phyloP scores from a whole-genome alignment of 345 rosid genomes.

The Salix viminalis region DNA sequence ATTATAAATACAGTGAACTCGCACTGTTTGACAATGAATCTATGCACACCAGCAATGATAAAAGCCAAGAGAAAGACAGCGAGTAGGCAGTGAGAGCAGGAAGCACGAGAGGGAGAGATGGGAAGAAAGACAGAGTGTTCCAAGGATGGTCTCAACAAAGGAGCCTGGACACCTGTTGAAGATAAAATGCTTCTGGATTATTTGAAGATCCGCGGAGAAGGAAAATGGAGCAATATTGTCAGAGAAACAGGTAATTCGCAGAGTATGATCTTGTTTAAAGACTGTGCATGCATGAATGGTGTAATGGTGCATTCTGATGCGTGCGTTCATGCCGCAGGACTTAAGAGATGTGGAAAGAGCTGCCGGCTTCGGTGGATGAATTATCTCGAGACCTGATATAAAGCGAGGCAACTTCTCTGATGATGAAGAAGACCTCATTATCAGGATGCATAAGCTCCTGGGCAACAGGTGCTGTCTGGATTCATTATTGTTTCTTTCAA shows the following conservation, averaged over 20 bases:
- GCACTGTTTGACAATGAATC: background rate
- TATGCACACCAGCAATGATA: background rate
- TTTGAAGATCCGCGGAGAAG: slow-evolving; percentile 27
- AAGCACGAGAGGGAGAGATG: slow-evolving; percentile 1
- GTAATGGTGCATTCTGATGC: background rate
- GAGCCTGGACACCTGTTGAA: slow-evolving; percentile 33
- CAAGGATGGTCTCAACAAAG: slow-evolving; percentile 29
- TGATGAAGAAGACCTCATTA: slow-evolving; percentile 37
- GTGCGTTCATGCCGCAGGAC: slow-evolving; percentile 5
- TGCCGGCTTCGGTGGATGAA: slow-evolving; percentile 37
- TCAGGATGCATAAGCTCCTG: slow-evolving; percentile 36
- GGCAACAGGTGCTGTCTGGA: slow-evolving; percentile 30
- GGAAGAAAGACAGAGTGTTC: slow-evolving; percentile 20
- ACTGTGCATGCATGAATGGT: background rate
- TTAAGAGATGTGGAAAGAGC: slow-evolving; percentile 36
- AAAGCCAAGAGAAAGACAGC: background rate
- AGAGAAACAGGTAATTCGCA: slow-evolving; percentile 18
- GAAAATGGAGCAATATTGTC: slow-evolving; percentile 30
- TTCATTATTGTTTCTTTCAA: background rate
- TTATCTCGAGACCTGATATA: slow-evolving; percentile 30
- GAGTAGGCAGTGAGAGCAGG: background rate
- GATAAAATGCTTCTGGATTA: slow-evolving; percentile 30
- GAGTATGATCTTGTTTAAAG: too few relatives aligned
- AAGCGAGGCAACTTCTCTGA: slow-evolving; percentile 31
- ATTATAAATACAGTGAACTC: background rate